phyloP scores from a whole-genome alignment of 306 rosid species.

The Albizia julibrissin region DNA sequence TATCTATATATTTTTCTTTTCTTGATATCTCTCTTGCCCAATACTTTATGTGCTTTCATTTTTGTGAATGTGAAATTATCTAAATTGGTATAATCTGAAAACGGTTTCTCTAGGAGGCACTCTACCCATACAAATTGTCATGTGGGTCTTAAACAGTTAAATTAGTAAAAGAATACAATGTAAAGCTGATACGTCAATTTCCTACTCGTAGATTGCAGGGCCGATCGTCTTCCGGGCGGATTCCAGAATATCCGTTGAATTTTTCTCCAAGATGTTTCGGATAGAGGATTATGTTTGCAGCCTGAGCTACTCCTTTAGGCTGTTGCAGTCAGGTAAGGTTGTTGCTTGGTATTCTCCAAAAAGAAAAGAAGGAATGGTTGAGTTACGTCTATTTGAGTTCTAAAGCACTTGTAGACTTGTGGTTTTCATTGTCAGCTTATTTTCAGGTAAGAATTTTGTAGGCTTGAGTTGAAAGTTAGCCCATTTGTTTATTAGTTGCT shows the following conservation, averaged over 20 bases:
- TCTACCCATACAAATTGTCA: neutral
- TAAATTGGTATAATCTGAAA: neutral
- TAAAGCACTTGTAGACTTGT: constrained; percentile 6
- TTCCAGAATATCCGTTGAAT: constrained; percentile 56
- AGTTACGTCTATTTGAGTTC: constrained; percentile 74
- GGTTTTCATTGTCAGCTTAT: neutral
- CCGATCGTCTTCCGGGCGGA: constrained; percentile 75
- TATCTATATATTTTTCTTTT: neutral
- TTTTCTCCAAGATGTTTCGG: constrained; percentile 48
- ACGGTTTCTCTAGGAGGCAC: neutral
- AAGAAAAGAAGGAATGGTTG: constrained; percentile 91
- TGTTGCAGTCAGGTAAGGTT: constrained; percentile 67
- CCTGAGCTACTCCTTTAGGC: constrained; percentile 70
- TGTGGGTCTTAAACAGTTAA: neutral
- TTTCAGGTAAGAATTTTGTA: constrained; percentile 19
- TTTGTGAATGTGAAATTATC: neutral
- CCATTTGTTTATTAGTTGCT: constrained; percentile 15
- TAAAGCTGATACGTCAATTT: neutral
- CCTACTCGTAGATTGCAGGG: constrained; percentile 61
- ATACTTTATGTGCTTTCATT: neutral
- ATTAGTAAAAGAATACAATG: neutral
- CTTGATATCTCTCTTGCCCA: neutral
- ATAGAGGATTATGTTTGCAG: constrained; percentile 85
- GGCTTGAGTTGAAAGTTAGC: constrained; percentile 9
- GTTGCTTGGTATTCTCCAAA: constrained; percentile 94